Percentiles rank a stretch among this genome's conserved stretches.
Evolutionary conservation across 169 alveolate species (phyloP).

Genomic region (Eimeria necatrix): DNA sequence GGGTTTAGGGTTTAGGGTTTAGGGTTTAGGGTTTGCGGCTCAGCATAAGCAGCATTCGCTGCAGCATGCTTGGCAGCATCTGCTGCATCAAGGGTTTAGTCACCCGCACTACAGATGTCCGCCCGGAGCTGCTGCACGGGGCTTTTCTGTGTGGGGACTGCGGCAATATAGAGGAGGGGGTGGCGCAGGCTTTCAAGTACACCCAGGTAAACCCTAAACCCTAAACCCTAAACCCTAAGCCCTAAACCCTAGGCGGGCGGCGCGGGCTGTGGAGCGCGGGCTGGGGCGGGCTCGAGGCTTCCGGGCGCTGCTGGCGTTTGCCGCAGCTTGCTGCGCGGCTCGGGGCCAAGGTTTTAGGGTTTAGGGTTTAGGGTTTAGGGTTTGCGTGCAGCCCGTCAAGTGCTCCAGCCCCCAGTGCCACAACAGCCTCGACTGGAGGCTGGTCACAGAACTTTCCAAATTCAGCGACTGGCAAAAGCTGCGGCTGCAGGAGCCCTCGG

Average conservation of each 20-base stretch:
- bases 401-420: slow-evolving; percentile 62
- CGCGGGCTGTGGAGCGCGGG: neutral
- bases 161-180: slow-evolving; percentile 92
- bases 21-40: slow-evolving; percentile 48
- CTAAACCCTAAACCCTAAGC: neutral
- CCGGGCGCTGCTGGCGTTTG: neutral
- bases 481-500: slow-evolving; percentile 83
- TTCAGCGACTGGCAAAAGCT: slow-evolving; percentile 75
- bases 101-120: slow-evolving; percentile 97
- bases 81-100: slow-evolving; percentile 96
- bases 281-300: neutral
- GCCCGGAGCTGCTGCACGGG: slow-evolving; percentile 97
- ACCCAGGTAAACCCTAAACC: slow-evolving; percentile 85
- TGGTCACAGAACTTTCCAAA: slow-evolving; percentile 32
- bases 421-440: slow-evolving; percentile 65
- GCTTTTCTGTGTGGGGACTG: slow-evolving; percentile 96
- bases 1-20: slow-evolving; percentile 65
- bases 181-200: slow-evolving; percentile 96
- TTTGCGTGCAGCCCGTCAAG: slow-evolving; percentile 62
- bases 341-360: too few relatives aligned
- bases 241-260: neutral
- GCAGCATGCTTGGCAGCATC: slow-evolving; percentile 96
- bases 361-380: neutral
- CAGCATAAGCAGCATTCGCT: slow-evolving; percentile 87
- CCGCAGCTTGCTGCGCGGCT: neutral